Percentiles rank a stretch among this genome's conserved stretches.
These are phyloP conservation scores for Teunomyces panamensis DNA, from an alignment of 805 yeast species.

Conservation along the genomic window DNA sequence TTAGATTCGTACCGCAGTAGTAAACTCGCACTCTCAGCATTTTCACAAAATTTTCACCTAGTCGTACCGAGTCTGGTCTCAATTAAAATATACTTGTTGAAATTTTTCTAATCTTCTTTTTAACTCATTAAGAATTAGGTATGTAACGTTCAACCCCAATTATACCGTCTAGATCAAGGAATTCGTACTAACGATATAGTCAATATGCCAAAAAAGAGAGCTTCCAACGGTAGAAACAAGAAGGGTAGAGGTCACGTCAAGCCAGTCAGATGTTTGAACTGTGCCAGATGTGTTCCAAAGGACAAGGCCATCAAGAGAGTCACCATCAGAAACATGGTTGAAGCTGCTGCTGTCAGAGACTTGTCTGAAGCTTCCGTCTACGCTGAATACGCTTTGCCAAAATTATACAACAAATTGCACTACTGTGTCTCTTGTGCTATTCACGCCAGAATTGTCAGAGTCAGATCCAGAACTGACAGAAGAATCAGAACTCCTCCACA, in stretches of 20 bases:
- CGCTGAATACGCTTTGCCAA: conserved; percentile 98
- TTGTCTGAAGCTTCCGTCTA: conserved; percentile 99
- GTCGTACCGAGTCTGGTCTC: conserved; percentile 1
- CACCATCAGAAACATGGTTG: conserved; percentile 99
- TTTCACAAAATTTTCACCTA: conserved; percentile 4
- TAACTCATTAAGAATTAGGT: conserved; percentile 4
- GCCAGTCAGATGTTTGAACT: conserved; percentile 99
- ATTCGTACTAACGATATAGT: conserved; percentile 25
- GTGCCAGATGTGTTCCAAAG: conserved; percentile 99
- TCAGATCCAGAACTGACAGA: conserved; percentile 98
- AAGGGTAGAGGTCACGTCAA: conserved; percentile 99
- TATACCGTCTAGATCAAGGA: background rate
- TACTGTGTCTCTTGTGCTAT: conserved; percentile 99
- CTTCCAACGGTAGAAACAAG: conserved; percentile 99
- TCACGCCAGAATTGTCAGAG: conserved; percentile 99
- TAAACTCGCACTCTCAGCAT: background rate
- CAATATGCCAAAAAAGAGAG: conserved; percentile 99
- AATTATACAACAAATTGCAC: conserved; percentile 99
- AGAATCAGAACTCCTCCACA: conserved; percentile 98
- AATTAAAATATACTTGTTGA: conserved; percentile 2
- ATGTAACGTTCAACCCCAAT: background rate
- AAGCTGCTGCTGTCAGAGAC: conserved; percentile 99
- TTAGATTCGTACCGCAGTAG: background rate
- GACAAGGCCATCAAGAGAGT: conserved; percentile 99
- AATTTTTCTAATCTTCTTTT: conserved; percentile 3